Evolutionary conservation across 305 asterid species (phyloP).

Genomic region (Fraxinus paxiana): DNA sequence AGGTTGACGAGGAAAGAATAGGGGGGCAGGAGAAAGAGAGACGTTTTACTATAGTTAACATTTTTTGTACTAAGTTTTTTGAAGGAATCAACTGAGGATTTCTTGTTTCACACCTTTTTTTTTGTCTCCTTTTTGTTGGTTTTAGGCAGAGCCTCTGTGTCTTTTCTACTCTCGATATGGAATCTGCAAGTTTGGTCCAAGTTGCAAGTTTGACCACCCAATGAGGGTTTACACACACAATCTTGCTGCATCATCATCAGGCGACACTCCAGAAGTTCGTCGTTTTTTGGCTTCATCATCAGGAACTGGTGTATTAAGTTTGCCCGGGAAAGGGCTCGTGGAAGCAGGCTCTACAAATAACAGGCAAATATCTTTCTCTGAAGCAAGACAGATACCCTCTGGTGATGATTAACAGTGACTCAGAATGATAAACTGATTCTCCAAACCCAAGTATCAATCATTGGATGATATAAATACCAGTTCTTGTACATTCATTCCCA

Average conservation of each 20-base stretch:
- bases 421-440: constrained; percentile 57
- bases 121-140: constrained; percentile 29
- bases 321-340: constrained; percentile 59
- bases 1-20: not conserved
- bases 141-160: constrained; percentile 90
- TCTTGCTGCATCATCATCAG: constrained; percentile 50
- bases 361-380: constrained; percentile 62
- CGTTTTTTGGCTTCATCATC: constrained; percentile 66
- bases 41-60: not conserved
- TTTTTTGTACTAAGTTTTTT: constrained; percentile 8
- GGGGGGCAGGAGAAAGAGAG: constrained; percentile 6
- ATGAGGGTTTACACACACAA: constrained; percentile 71
- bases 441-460: constrained; percentile 38
- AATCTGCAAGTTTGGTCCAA: constrained; percentile 97
- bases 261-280: constrained; percentile 53
- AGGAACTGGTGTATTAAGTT: constrained; percentile 58
- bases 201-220: constrained; percentile 99
- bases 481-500: constrained; percentile 71
- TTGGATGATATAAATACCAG: constrained; percentile 47
- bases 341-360: constrained; percentile 62
- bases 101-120: constrained; percentile 17
- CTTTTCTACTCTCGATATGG: constrained; percentile 94
- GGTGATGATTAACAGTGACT: constrained; percentile 71
- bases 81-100: constrained; percentile 16
- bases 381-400: constrained; percentile 64